Conservation (phyloP, 2,329 filamentous ascomycete species). For the Neodidymelliopsis sp. region DNA sequence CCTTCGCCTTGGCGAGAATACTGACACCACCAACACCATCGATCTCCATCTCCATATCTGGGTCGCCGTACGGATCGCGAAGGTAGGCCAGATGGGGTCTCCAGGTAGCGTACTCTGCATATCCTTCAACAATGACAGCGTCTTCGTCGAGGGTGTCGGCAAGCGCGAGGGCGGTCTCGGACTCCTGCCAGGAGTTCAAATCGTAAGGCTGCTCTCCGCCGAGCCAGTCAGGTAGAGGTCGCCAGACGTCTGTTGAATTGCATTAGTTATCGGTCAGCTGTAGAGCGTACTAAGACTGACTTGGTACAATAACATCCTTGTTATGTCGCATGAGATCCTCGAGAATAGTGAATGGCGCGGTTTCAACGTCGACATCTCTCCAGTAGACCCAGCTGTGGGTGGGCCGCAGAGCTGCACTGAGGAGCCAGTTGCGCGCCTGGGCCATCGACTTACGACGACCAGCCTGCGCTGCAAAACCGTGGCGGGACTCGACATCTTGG, state of each 20-base stretch:
- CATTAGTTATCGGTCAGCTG: constrained; percentile 24
- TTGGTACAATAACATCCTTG: constrained; percentile 97
- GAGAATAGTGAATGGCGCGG: constrained; percentile 92
- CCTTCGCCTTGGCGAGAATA: constrained; percentile 93
- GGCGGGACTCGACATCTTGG: constrained; percentile 95
- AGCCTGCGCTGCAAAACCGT: constrained; percentile 96
- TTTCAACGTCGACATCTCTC: constrained; percentile 98
- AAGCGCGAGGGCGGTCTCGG: constrained; percentile 90
- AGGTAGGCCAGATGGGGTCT: constrained; percentile 95
- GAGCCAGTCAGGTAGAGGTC: constrained; percentile 97
- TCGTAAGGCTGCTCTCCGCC: constrained; percentile 98
- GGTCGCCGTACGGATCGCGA: constrained; percentile 94
- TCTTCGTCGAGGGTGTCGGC: constrained; percentile 97
- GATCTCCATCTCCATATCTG: constrained; percentile 99
- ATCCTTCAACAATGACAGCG: constrained; percentile 97
- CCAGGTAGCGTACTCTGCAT: constrained; percentile 99
- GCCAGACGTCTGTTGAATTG: constrained; percentile 75
- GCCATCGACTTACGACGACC: constrained; percentile 96
- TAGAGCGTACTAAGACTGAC: constrained; percentile 63
- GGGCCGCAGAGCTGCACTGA: constrained; percentile 90
- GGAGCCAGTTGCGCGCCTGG: constrained; percentile 93
- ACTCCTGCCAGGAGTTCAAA: constrained; percentile 99
- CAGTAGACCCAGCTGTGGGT: constrained; percentile 99
- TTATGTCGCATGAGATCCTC: constrained; percentile 99
- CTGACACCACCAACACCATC: constrained; percentile 97